These are phyloP conservation scores for Claviceps arundinis DNA, from an alignment of 2,329 filamentous ascomycete genomes.

Conservation along the genomic window DNA sequence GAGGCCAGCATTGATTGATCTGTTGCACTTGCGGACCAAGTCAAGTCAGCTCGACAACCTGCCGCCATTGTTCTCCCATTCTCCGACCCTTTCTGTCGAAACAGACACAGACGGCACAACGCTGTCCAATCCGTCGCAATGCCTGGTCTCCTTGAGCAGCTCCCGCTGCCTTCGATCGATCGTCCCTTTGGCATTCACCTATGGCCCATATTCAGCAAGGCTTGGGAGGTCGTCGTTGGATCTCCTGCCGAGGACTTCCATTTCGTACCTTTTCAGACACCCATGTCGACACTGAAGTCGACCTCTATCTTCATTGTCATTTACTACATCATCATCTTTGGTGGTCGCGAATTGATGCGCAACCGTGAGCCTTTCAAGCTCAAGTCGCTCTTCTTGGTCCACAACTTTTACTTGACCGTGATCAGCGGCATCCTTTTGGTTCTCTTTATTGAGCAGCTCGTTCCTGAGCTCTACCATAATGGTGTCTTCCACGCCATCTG, in stretches of 20 bases:
- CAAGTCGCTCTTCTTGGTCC: constrained; percentile 79
- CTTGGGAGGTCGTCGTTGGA: constrained; percentile 61
- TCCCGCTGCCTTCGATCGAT: constrained; percentile 70
- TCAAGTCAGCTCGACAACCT: neutral
- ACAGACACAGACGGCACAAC: neutral
- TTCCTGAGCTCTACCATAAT: constrained; percentile 66
- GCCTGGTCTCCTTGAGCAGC: constrained; percentile 35
- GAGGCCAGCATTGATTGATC: neutral
- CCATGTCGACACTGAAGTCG: constrained; percentile 80
- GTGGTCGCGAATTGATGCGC: constrained; percentile 85
- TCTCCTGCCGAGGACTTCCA: constrained; percentile 78
- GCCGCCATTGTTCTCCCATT: neutral
- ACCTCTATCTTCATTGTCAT: constrained; percentile 67
- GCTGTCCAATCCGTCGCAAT: constrained; percentile 19
- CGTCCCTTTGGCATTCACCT: constrained; percentile 81
- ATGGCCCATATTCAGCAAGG: constrained; percentile 91
- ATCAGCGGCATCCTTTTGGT: constrained; percentile 70
- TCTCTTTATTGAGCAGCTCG: constrained; percentile 82
- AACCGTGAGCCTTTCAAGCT: constrained; percentile 74
- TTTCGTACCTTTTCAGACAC: constrained; percentile 69
- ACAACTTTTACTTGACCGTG: constrained; percentile 87
- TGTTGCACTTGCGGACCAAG: neutral
- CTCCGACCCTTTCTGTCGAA: neutral
- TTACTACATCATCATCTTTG: constrained; percentile 92
- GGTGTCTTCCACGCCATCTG: constrained; percentile 89